A percentile compares a stretch with the other conserved stretches of the same genome.
These are phyloP conservation scores for Neocucurbitaria cava DNA, from an alignment of 2,329 filamentous ascomycete genomes.

Conservation along the genomic window DNA sequence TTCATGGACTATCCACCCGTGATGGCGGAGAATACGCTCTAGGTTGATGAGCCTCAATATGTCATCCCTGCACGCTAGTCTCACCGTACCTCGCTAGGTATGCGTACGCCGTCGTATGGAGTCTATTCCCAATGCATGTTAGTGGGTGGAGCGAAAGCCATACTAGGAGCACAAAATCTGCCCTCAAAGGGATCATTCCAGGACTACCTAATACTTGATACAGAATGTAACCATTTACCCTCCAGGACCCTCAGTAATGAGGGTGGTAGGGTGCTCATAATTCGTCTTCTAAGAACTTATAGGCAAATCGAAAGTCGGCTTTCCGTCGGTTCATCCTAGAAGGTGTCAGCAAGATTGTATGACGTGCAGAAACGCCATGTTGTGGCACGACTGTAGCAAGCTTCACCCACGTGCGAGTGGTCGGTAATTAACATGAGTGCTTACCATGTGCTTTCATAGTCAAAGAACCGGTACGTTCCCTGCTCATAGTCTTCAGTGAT, in stretches of 20 bases:
- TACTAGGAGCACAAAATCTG: conserved; percentile 11
- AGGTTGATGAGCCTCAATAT: conserved; percentile 21
- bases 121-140: conserved; percentile 4
- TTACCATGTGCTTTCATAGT: conserved; percentile 98
- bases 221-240: conserved; percentile 28
- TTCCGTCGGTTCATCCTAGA: conserved; percentile 98
- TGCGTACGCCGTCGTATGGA: neutral
- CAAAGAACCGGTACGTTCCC: conserved; percentile 98
- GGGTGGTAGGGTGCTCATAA: conserved; percentile 56
- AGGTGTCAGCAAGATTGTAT: conserved; percentile 29
- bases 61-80: conserved; percentile 16
- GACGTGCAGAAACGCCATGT: conserved; percentile 12
- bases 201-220: conserved; percentile 46
- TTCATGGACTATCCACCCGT: conserved; percentile 7
- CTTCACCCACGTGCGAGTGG: conserved; percentile 4
- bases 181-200: conserved; percentile 31
- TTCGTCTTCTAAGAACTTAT: conserved; percentile 97
- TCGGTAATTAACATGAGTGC: conserved; percentile 14
- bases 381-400: conserved; percentile 8
- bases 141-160: conserved; percentile 5
- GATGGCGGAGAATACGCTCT: conserved; percentile 6
- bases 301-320: conserved; percentile 97
- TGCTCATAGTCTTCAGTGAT: conserved; percentile 99
- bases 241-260: conserved; percentile 6
- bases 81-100: conserved; percentile 22